Evolutionary conservation across 2,329 filamentous ascomycete genomes (phyloP), one percentile per base, ranked within the genome.

Genomic region (Elsinoe fawcettii): DNA sequence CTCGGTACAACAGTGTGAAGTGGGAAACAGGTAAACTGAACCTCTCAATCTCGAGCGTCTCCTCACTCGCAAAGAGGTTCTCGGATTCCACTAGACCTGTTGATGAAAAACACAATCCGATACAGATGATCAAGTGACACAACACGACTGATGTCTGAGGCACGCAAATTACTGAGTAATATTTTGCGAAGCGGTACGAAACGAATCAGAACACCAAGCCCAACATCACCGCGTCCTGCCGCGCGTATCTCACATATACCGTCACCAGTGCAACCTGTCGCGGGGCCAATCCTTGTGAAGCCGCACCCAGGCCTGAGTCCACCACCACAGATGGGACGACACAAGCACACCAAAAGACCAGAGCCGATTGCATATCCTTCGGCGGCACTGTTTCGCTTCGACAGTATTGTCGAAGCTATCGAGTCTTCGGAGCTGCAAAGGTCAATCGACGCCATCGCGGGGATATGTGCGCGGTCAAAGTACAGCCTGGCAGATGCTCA

Each of bases 401-500:
- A 77, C 27, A 74, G 75, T 25, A 81, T 82, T 59, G 69, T 82
- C 12, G 73, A 74, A 22, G 77, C 80, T 25, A 78, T 82, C 57
- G 79, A 83, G 57, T 58, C 60, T 34, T 76, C 79, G 11, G 80
- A 84, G 62, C 80, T 84, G 47, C 72, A 78, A 60, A 70, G 71
- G 12, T 81, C 81, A 8, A 74, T 85, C 55, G 79, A 84, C 64
- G 79, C 80, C 14, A 84, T 85, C 62, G 80, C 81, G 22, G 80
- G 83, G 63, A 83, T 85, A 59, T 82, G 80, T 62, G 81, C 82
- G 2, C 74, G 80, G 59, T 84, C 80, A 67, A 77, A 77, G 62
- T 71, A 83, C 64, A 83, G 80, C 63, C 69, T 85, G 59, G 80
- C 82, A 8, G 80, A 84, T 63, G 81, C 84, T 65, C 82, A 85